A percentile compares a stretch with the other conserved stretches of the same genome.
Evolutionary conservation across 2,329 filamentous ascomycete genomes (phyloP).

Genomic region (Pyrenochaeta sp.): DNA sequence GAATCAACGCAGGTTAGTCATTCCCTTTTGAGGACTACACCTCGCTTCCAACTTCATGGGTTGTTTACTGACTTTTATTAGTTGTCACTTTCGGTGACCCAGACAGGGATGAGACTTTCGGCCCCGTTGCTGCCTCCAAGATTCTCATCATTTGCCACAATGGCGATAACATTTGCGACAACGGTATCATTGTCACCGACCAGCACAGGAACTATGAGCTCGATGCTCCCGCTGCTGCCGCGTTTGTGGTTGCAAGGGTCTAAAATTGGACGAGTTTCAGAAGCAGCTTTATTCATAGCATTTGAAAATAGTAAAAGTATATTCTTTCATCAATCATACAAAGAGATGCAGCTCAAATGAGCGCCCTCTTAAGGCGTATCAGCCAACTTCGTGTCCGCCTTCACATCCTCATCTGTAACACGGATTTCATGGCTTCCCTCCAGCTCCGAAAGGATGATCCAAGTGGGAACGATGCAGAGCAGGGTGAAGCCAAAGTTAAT

Average conservation of each 20-base stretch:
- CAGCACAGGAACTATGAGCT: conserved; percentile 36
- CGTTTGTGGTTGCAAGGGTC: conserved; percentile 29
- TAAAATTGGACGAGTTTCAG: not conserved
- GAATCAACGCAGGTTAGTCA: conserved; percentile 31
- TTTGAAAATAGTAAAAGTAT: no score
- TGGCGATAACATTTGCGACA: conserved; percentile 47
- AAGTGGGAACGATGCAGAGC: conserved; percentile 42
- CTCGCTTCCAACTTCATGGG: not conserved
- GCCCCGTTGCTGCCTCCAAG: conserved; percentile 37
- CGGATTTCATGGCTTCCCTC: conserved; percentile 41
- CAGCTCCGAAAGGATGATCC: conserved; percentile 43
- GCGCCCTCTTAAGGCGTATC: not conserved
- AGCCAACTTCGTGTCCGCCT: conserved; percentile 16
- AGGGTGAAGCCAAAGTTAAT: conserved; percentile 47
- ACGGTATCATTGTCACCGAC: conserved; percentile 32
- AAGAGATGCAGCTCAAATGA: no score
- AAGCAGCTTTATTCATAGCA: no score
- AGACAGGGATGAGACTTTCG: conserved; percentile 42
- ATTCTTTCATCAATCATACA: no score
- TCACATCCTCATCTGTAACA: conserved; percentile 25
- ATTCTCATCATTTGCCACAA: conserved; percentile 47
- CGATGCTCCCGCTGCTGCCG: conserved; percentile 32
- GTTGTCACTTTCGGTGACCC: conserved; percentile 51
- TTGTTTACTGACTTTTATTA: not conserved
- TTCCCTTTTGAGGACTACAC: not conserved